These are phyloP conservation scores for Cryphonectria naterciae DNA, from an alignment of 2,329 filamentous ascomycete species.

Conservation along the genomic window DNA sequence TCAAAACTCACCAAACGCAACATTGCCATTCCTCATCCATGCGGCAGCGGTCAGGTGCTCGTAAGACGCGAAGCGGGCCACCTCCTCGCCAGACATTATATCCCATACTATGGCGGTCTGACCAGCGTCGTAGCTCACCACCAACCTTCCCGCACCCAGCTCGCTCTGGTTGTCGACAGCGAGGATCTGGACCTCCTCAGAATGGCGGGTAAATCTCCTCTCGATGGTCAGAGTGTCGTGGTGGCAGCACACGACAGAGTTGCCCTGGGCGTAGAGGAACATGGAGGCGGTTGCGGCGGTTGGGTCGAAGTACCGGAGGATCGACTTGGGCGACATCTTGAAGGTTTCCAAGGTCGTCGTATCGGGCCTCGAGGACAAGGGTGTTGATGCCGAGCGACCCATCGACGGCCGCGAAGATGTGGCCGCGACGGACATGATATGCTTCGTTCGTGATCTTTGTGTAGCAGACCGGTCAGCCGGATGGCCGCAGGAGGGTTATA, in stretches of 20 bases:
- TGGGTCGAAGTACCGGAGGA: conserved; percentile 72
- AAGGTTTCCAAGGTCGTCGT: conserved; percentile 55
- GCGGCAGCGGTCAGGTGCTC: conserved; percentile 81
- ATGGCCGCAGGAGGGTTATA: conserved; percentile 30
- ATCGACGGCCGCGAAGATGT: conserved; percentile 56
- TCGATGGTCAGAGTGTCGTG: conserved; percentile 93
- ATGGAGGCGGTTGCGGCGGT: conserved; percentile 89
- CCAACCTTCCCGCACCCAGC: conserved; percentile 77
- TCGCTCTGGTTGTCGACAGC: conserved; percentile 92
- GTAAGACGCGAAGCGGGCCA: conserved; percentile 91
- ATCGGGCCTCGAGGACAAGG: conserved; percentile 51
- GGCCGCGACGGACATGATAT: conserved; percentile 60
- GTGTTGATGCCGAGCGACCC: conserved; percentile 61
- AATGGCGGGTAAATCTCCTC: conserved; percentile 80
- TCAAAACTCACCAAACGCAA: conserved; percentile 80
- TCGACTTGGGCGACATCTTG: conserved; percentile 54
- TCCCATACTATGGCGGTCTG: conserved; percentile 98
- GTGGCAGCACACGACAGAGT: conserved; percentile 82
- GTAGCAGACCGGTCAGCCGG: conserved; percentile 36
- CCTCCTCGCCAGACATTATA: conserved; percentile 85
- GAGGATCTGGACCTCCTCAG: conserved; percentile 81
- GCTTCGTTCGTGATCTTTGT: conserved; percentile 31
- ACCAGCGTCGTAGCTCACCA: conserved; percentile 89
- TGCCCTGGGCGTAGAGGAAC: conserved; percentile 86
- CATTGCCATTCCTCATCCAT: conserved; percentile 97